Base-by-base conservation (phyloP, 257 asterid genomes). In the Ligustrum vulgare region DNA sequence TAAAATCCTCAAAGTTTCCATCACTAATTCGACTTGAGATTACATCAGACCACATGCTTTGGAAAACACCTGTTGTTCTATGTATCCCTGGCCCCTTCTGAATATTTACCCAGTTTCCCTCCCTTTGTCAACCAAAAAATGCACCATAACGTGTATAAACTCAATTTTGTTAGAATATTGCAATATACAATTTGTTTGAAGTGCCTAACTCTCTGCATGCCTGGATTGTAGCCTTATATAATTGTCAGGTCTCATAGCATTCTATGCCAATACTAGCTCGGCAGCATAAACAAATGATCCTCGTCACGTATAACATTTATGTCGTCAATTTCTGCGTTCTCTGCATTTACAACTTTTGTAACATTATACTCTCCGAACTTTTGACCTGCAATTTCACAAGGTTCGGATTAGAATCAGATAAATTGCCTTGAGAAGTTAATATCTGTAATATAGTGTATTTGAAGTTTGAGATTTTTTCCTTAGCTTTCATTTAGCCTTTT, bases 311-410 rank as follows among this genome's bases (percentile, higher is more conserved):
- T 67, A 71, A 89, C 93, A 63, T 82, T 82, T 39, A 89, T 4
- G 81, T 94, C 96, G 36, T 94, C 97, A 77, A 94, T 86, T 78
- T 90, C 97, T 78, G 97, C 97, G 69, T 86, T 78, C 74, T 94
- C 97, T 63, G 85, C 87, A 78, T 78, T 89, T 69, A 83, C 80
- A 37, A 87, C 82, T 64, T 77, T 82, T 62, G 87, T 79, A 45
- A 92, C 70, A 73, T 80, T 82, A 78, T 73, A 74, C 73, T 78
- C 86, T 70, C 87, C 93, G 72, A 88, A 90, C 79, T 89, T 90
- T 77, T 89, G 69, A 82, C 91, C 98, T 94, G 96, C 89, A 89
- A 85, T 79, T 84, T 77, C 80, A 80, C 68, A 72, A 80, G 72
- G 45, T 73, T 23, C 4, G 16, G 18, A 71, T 71, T 70, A 78